A percentile compares a stretch with the other conserved stretches of the same genome.
Conservation (phyloP, 345 rosid species). For the Hibiscus tridactylites region DNA sequence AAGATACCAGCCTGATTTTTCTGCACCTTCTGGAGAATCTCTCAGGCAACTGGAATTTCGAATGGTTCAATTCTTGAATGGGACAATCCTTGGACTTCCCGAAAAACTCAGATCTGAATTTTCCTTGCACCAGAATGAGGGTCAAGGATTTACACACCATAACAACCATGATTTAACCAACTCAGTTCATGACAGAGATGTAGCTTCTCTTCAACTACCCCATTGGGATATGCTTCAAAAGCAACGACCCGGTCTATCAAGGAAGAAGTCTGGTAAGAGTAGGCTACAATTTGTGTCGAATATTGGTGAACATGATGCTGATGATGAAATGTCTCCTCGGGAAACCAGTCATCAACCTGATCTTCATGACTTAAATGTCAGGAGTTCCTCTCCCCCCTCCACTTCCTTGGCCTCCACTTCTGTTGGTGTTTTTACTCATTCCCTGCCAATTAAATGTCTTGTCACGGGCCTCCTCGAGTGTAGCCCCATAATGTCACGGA, state of each 20-base stretch:
- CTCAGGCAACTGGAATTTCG: conserved; percentile 88
- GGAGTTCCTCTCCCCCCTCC: conserved; percentile 44
- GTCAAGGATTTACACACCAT: conserved; percentile 35
- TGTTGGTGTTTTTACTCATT: conserved; percentile 73
- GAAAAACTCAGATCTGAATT: conserved; percentile 62
- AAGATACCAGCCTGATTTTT: conserved; percentile 76
- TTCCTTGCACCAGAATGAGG: conserved; percentile 37
- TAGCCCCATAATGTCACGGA: conserved; percentile 62
- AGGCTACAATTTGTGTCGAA: conserved; percentile 71
- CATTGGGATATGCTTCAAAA: conserved; percentile 40
- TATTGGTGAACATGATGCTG: conserved; percentile 57
- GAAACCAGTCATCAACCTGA: conserved; percentile 39
- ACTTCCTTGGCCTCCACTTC: conserved; percentile 35
- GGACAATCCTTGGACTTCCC: conserved; percentile 46
- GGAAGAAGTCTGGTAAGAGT: conserved; percentile 89
- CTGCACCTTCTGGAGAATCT: conserved; percentile 82
- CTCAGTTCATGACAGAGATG: conserved; percentile 45
- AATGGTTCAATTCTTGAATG: conserved; percentile 76
- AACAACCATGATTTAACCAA: conserved; percentile 15
- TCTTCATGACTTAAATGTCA: conserved; percentile 33
- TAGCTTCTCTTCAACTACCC: conserved; percentile 34
- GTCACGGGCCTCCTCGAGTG: conserved; percentile 75
- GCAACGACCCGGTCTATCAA: conserved; percentile 49
- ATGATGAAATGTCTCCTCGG: conserved; percentile 55
- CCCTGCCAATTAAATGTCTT: conserved; percentile 77